Evolutionary conservation across 139 green algal species (phyloP), one percentile per base, ranked within the genome.

Genomic region (Astrephomene gubernaculifera): DNA sequence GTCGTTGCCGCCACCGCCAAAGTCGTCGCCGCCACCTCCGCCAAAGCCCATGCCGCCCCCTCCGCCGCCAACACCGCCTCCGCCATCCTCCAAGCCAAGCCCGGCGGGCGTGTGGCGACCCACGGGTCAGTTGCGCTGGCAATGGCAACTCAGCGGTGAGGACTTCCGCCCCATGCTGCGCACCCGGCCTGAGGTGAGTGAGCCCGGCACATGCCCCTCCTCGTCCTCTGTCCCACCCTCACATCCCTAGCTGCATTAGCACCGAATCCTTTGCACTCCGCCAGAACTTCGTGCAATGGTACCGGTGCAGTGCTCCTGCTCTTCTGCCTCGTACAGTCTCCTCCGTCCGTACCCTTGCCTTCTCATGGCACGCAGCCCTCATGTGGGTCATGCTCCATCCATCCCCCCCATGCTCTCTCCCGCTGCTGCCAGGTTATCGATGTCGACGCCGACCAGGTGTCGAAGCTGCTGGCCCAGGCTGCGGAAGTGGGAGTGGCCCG

Each of bases 391-490:
- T n/a, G n/a, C n/a, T n/a, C n/a, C n/a, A n/a, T n/a, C n/a, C n/a
- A n/a, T n/a, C n/a, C 17, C 14, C 57, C 57, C 57, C 29, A 17
- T 65, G 19, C 14, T 65, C 14, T 65, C 57, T 65, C n/a, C 31
- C 9, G 22, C 22, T 65, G 17, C 17, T 33, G 4, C 12, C 79
- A 67, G 31, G 69, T 86, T 14, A 54, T 71, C 27, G 80, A 80
- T 22, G 68, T 86, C 52, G 80, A 86, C 38, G 68, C 79, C 14
- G 80, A 86, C 67, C 33, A n/a, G 9, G 45, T 71, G 39, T 0
- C 8, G 17, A 38, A 31, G 7, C n/a, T 86, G 9, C 52, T 71
- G 21, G 9, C 61, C 8, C 80, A 86, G 80, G 80, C 69, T 1
- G 38, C 38, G 27, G 53, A 57, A 31, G 2, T 78, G 29, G 36